These are phyloP conservation scores for Nepenthes alata DNA, from an alignment of 179 eudicot species.

Conservation along the genomic window DNA sequence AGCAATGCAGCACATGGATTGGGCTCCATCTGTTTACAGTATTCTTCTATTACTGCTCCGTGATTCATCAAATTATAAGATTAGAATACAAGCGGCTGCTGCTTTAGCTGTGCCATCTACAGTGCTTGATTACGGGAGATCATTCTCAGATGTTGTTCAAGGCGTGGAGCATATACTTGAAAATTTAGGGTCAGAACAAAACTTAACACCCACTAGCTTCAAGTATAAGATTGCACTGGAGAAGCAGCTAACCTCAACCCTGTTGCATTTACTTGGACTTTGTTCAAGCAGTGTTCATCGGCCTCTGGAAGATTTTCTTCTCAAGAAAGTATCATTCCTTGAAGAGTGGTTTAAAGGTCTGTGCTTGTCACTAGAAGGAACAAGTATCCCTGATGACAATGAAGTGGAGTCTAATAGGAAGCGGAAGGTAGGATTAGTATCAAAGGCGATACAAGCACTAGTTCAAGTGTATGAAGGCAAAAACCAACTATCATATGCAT, in stretches of 20 bases:
- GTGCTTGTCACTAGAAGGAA: slow-evolving; percentile 44
- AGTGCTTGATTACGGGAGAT: slow-evolving; percentile 62
- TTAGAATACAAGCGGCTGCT: slow-evolving; percentile 91
- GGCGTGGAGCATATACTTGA: slow-evolving; percentile 63
- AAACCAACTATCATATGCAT: slow-evolving; percentile 32
- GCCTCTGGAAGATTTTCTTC: slow-evolving; percentile 47
- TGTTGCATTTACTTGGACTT: slow-evolving; percentile 80
- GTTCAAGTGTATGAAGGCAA: slow-evolving; percentile 40
- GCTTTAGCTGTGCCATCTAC: slow-evolving; percentile 87
- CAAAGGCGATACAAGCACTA: slow-evolving; percentile 43
- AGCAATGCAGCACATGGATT: slow-evolving; percentile 49
- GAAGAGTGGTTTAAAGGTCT: slow-evolving; percentile 58
- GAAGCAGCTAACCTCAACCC: slow-evolving; percentile 86
- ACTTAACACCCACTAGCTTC: slow-evolving; percentile 54
- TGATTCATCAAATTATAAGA: slow-evolving; percentile 85
- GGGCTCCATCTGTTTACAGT: slow-evolving; percentile 85
- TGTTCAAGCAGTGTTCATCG: slow-evolving; percentile 41
- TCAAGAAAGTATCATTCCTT: slow-evolving; percentile 71
- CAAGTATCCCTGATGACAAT: slow-evolving; percentile 16
- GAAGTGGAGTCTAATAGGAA: slow-evolving; percentile 22
- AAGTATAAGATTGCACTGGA: slow-evolving; percentile 75
- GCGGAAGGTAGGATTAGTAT: slow-evolving; percentile 46
- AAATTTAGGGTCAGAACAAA: slow-evolving; percentile 45
- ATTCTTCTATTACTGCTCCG: slow-evolving; percentile 75
- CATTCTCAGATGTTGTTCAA: slow-evolving; percentile 70